Percentiles rank a stretch among this genome's conserved stretches.
Conservation (phyloP, 768 basidiomycete species). For the Kockovaella imperatae region DNA sequence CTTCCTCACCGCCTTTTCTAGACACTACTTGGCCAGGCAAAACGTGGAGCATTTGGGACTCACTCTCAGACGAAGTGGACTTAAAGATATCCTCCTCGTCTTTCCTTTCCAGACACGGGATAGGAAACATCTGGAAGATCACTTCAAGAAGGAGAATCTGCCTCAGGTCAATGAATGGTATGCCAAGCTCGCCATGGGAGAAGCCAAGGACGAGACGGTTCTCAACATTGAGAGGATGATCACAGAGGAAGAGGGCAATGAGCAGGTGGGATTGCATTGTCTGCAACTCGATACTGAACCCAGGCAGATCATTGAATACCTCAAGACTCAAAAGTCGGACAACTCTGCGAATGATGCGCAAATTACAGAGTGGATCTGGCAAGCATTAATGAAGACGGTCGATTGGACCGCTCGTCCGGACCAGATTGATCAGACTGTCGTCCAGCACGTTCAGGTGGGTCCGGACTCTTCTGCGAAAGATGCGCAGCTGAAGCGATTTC, state of each 20-base stretch:
- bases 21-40: conserved; percentile 68
- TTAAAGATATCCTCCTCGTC: conserved; percentile 70
- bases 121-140: conserved; percentile 65
- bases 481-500: background rate
- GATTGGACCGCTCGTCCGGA: conserved; percentile 86
- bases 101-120: conserved; percentile 80
- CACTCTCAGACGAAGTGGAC: conserved; percentile 71
- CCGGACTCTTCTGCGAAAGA: background rate
- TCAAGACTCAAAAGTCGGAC: conserved; percentile 66
- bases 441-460: conserved; percentile 78
- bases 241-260: conserved; percentile 58
- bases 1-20: conserved; percentile 70
- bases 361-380: conserved; percentile 82
- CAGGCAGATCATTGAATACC: conserved; percentile 63
- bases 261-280: conserved; percentile 52
- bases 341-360: conserved; percentile 77
- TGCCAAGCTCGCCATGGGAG: conserved; percentile 76
- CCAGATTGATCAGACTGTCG: conserved; percentile 80
- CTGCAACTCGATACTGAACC: background rate
- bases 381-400: conserved; percentile 74
- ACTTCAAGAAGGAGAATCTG: conserved; percentile 74
- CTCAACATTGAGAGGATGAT: conserved; percentile 57
- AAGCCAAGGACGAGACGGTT: conserved; percentile 69
- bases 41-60: conserved; percentile 81
- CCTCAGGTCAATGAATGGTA: conserved; percentile 89